Evolutionary conservation across 73 alveolate species (phyloP).

Genomic region (Diophrys sp.): DNA sequence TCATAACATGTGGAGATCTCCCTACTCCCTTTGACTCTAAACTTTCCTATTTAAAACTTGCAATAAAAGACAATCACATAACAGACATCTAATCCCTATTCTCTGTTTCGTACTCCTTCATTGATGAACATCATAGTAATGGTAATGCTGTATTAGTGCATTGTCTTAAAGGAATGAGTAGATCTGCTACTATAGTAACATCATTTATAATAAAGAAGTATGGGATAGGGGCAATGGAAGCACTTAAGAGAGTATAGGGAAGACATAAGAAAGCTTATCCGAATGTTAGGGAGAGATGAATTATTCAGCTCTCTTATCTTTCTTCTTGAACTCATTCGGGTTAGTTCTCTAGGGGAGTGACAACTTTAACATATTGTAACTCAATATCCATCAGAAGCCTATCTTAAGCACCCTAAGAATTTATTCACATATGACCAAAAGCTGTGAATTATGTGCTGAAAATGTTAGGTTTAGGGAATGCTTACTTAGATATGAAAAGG

Average conservation of each 20-base stretch:
- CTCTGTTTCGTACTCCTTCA: constrained; percentile 25
- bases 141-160: constrained; percentile 62
- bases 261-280: constrained; percentile 47
- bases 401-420: too few species aligned
- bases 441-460: too few species aligned
- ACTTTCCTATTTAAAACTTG: constrained; percentile 11
- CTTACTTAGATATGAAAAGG: too few species aligned
- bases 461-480: too few species aligned
- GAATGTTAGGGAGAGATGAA: too few species aligned
- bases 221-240: constrained; percentile 22
- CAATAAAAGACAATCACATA: constrained; percentile 26
- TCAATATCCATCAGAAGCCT: too few species aligned
- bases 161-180: constrained; percentile 67
- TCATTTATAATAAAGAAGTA: constrained; percentile 29
- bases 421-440: too few species aligned
- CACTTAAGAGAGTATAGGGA: constrained; percentile 27
- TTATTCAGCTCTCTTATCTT: too few species aligned
- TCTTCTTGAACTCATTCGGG: too few species aligned
- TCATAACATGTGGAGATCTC: constrained; percentile 40
- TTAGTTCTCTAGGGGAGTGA: too few species aligned
- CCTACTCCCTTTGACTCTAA: constrained; percentile 4
- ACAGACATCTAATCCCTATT: constrained; percentile 19
- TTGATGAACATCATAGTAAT: neutral
- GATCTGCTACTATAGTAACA: constrained; percentile 63
- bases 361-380: too few species aligned